Base-by-base conservation (phyloP, 2,329 filamentous ascomycete species). In the Colletotrichum phormii region DNA sequence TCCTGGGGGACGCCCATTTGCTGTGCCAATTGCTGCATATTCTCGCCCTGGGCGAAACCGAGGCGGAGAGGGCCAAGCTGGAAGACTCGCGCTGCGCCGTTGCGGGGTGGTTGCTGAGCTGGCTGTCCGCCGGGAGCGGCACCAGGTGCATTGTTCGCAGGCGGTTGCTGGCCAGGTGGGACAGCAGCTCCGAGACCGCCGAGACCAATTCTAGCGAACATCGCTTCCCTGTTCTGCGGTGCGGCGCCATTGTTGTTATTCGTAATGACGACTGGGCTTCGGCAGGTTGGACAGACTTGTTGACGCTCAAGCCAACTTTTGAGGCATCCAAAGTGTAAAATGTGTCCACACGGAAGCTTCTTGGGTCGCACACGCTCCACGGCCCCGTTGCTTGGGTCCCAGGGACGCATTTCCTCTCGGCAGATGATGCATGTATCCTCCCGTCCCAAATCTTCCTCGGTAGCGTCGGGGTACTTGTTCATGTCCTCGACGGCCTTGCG, bases 391-490 rank as follows among this genome's bases (percentile, higher is more conserved):
- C 75, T 79, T 0, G 86, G 84, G 71, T 89, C 83, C 94, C 95
- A 98, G 1, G 93, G 91, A 42, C 90, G 90, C 97, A 99, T 99
- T 75, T 97, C 94, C 81, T 99, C 97, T 73, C 97, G 91, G 82
- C 97, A 99, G 67, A 99, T 98, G 77, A 99, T 99, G 82, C 97
- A 99, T 3, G 97, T 97, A 78, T 97, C 95, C 80, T 98, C 96
- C 61, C 94, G 89, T 33, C 88, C 86, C 29, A 99, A 90, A 76
- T 99, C 96, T 76, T 97, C 94, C 2, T 90, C 88, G 1, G 94
- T 98, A 1, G 97, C 97, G 80, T 99, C 97, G 5, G 94, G 93
- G 80, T 98, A 98, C 73, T 90, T 90, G 79, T 97, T 97, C 95
- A 99, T 98, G 80, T 98, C 95, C 76, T 93, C 90, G 3, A 97